Base-by-base conservation (phyloP, 2,329 filamentous ascomycete species). In the Colletotrichum magnum region DNA sequence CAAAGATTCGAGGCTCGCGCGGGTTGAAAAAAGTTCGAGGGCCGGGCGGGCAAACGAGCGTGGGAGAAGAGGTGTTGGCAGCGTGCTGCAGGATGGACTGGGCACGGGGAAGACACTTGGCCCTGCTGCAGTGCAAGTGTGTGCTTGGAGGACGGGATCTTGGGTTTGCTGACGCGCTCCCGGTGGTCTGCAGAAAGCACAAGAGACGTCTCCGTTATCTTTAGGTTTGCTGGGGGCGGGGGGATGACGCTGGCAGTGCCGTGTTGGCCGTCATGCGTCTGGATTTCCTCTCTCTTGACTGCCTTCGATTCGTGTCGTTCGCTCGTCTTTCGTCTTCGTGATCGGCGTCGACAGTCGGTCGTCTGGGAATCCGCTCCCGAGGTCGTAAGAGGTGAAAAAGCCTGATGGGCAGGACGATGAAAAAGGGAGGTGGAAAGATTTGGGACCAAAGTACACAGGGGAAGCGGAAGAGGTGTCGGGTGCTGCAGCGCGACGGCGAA, bases 211-310 rank as follows among this genome's bases (percentile, higher is more conserved):
- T 69, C 16, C 54, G 21, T 50, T 45, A 43, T 54, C 56, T 61
- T 61, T 57, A 69, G 62, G 67, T 69, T 52, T 67, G 32, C 24
- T 48, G 36, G 39, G 43, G 45, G 56, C 50, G 66, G 66, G 56
- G 62, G 47, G 39, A 66, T 66, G 66, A 66, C 66, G 63, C 56
- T 61, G 47, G 56, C 39, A 41, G 62, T 48, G 45, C n/a, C 16
- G 50, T 24, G 43, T 32, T 41, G 56, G 43, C 45, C 62, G 67
- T 52, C 52, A 61, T 60, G 66, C 63, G 67, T 43, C 41, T 69
- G 39, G 58, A 52, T 18, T 64, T 13, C 43, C 21, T n/a, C 41
- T 58, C 45, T 26, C 41, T 36, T 36, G 32, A 36, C 32, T 36
- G 32, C 32, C 32, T 2, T 36, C 32, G 32, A 10, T 43, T 43